Conservation (phyloP, 2,329 filamentous ascomycete genomes). For the Xylogone sp. region DNA sequence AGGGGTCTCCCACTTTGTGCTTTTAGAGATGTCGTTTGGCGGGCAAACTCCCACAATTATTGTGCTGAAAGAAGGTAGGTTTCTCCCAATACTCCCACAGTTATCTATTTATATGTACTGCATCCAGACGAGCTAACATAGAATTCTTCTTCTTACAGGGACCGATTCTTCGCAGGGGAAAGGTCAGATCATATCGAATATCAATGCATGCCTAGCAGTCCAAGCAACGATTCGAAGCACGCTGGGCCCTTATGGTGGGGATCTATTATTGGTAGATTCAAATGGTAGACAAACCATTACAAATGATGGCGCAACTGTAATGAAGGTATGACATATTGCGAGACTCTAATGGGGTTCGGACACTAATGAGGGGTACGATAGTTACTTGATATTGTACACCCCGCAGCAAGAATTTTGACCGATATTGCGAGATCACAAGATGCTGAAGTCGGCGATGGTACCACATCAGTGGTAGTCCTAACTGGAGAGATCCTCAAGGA, state of each 20-base stretch:
- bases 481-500: constrained; percentile 98
- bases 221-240: constrained; percentile 95
- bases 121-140: neutral
- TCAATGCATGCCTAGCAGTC: constrained; percentile 95
- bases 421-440: constrained; percentile 99
- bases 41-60: constrained; percentile 97
- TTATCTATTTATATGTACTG: neutral
- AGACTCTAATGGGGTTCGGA: constrained; percentile 3
- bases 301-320: constrained; percentile 97
- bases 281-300: constrained; percentile 97
- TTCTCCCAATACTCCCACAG: constrained; percentile 2
- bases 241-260: constrained; percentile 92
- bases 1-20: neutral
- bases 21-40: constrained; percentile 77
- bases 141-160: constrained; percentile 48
- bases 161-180: constrained; percentile 97
- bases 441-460: constrained; percentile 96
- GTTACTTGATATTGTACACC: constrained; percentile 98
- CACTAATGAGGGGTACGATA: constrained; percentile 33
- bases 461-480: constrained; percentile 93
- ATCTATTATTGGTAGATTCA: constrained; percentile 90
- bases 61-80: constrained; percentile 92
- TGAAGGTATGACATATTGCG: constrained; percentile 69
- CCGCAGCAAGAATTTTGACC: constrained; percentile 92
- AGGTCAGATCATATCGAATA: constrained; percentile 95